A percentile compares a stretch with the other conserved stretches of the same genome.
Conservation (phyloP, 805 yeast genomes). For the Candida khao-thaluensis region DNA sequence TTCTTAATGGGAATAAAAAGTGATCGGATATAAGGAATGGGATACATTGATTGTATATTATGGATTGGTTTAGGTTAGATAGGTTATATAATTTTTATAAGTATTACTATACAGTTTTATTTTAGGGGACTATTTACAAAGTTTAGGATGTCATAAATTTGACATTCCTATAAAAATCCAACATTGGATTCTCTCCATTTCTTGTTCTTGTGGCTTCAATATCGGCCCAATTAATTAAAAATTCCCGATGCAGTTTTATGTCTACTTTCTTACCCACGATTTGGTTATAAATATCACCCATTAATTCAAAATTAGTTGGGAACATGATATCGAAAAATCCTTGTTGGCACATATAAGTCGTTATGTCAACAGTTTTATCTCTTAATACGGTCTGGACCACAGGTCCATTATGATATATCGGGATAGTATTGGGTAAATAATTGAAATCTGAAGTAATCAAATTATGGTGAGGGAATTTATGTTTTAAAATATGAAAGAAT, state of each 20-base stretch:
- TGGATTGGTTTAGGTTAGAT: constrained; percentile 4
- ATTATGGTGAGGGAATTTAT: constrained; percentile 72
- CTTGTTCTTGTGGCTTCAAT: constrained; percentile 62
- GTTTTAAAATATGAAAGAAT: constrained; percentile 60
- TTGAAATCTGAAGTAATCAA: constrained; percentile 72
- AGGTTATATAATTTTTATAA: constrained; percentile 7
- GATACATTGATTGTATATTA: constrained; percentile 2
- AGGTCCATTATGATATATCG: constrained; percentile 65
- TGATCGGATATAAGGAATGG: not conserved
- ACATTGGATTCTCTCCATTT: constrained; percentile 82
- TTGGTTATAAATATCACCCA: constrained; percentile 59
- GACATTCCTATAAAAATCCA: constrained; percentile 73
- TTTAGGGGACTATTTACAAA: no score
- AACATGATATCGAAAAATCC: constrained; percentile 87
- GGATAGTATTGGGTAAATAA: constrained; percentile 43
- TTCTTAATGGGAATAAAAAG: constrained; percentile 3
- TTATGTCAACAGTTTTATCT: constrained; percentile 64
- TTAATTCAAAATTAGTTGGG: constrained; percentile 71
- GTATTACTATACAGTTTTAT: no score
- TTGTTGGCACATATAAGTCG: constrained; percentile 78
- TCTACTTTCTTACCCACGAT: constrained; percentile 60
- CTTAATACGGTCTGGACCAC: constrained; percentile 76
- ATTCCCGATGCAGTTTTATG: constrained; percentile 60
- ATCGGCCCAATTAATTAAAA: constrained; percentile 71
- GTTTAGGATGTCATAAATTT: constrained; percentile 46